Base-by-base conservation (phyloP, 805 yeast species). In the Yamadazyma insecticola region DNA sequence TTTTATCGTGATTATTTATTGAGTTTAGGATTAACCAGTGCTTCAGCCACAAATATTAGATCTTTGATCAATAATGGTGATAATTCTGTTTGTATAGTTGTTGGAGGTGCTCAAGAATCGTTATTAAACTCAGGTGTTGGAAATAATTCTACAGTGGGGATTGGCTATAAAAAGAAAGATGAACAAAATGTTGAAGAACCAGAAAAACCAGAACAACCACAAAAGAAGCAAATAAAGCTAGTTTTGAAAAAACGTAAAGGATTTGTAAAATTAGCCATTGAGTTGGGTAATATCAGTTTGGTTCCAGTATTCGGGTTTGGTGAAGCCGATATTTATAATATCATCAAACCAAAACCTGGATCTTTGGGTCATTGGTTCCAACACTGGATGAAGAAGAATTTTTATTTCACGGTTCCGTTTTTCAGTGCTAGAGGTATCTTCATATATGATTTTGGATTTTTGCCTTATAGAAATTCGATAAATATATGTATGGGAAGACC, bases 51-150 rank as follows among this genome's bases (percentile, higher is more conserved):
- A 28, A 87, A 89, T 42, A 82, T 92, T 26, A 59, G 72, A 39
- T 69, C 78, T 16, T 65, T 86, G 16, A 66, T 92, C 28, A 57
- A 53, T 32, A 72, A 76, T 35, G 71, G 71, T 11, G 76, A 81
- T 41, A 79, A 76, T 44, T 83, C 95, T 2, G 81, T 89, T 9
- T 83, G 90, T 40, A 79, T 92, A 36, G 97, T 92, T 1, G 79
- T 92, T 15, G 98, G 98, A 2, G 98, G 98, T 0, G 97, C 97
- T 0, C 83, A 87, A 37, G 98, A 92, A 49, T 78, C 94, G 1
- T 63, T 92, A 22, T 53, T 85, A 16, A 65, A 65, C 39, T 53
- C 57, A 28, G 57, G 61, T 41, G 67, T 65, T 10, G 57, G 62
- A 1, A 41, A 45, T 6, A 41, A 49, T 22, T 46, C 47, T n/a